Base-by-base conservation (phyloP, 768 basidiomycete genomes). In the Aureoboletus auriporus region DNA sequence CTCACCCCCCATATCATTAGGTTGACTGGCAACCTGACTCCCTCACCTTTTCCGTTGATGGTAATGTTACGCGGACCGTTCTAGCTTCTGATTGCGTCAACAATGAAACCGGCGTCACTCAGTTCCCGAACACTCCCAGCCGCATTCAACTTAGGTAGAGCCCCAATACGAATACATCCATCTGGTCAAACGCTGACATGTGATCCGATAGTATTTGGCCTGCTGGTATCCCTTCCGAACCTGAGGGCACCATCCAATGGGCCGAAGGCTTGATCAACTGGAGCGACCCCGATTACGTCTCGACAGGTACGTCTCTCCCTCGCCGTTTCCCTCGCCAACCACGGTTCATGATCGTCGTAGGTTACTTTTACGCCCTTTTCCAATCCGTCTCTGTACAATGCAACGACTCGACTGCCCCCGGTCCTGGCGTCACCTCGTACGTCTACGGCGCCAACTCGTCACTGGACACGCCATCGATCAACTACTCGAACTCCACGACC, bases 191-290 rank as follows among this genome's bases (percentile, higher is more conserved):
- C 6, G 12, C 36, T 66, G 11, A 59, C 20, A 6, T 29, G 6
- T 2, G 8, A n/a, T 30, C 20, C 5, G 29, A 29, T 43, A 73
- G 85, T 52, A 56, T 93, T 45, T 93, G 90, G 89, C 85, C 89
- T n/a, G 85, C 86, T 6, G 91, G 90, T 29, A 83, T 88, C 59
- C 48, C 72, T 34, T 60, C 73, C 8, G 75, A 72, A 30, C 72
- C 88, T 8, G 67, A 71, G 42, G 91, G 91, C 23, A 91, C 86
- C 8, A 68, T 94, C 30, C 57, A 78, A 47, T 94, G 91, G 90
- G 76, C 82, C 13, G 88, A 87, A 52, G 90, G 82, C 68, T 75
- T 88, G 79, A 89, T 91, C 68, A 71, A 90, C 71, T 93, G 86
- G 84, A 58, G 71, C 16, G 81, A 92, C 63, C 79, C 86, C 29